Percentiles rank a stretch among this genome's conserved stretches.
Evolutionary conservation across 1,284 basidiomycete genomes (phyloP).

Genomic region (Austropuccinia psidii): DNA sequence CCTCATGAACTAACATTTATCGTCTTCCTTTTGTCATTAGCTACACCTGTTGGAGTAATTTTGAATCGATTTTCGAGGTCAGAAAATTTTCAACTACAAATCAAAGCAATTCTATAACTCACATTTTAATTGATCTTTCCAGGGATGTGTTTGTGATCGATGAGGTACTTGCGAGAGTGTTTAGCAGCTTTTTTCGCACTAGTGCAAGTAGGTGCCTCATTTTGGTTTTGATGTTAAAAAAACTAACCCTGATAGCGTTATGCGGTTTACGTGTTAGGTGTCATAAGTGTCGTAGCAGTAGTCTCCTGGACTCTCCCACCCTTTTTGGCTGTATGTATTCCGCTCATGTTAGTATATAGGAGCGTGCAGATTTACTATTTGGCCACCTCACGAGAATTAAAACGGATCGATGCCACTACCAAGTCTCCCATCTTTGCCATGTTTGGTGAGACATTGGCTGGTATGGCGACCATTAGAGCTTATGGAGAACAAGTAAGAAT

Average conservation of each 20-base stretch:
- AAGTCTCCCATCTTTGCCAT: constrained; percentile 78
- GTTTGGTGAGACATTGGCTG: constrained; percentile 69
- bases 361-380: constrained; percentile 65
- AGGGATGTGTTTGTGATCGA: constrained; percentile 36
- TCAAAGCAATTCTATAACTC: not conserved
- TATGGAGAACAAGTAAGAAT: constrained; percentile 42
- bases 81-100: not conserved
- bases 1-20: not conserved
- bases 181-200: constrained; percentile 33
- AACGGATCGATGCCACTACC: constrained; percentile 80
- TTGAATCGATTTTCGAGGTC: constrained; percentile 44
- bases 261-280: not conserved
- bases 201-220: not conserved
- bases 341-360: constrained; percentile 18
- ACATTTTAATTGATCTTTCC: not conserved
- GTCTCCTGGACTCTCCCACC: constrained; percentile 29
- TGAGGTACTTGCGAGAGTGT: constrained; percentile 19
- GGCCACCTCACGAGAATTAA: constrained; percentile 79
- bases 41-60: constrained; percentile 43
- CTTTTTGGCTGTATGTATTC: constrained; percentile 35
- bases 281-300: constrained; percentile 11
- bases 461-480: constrained; percentile 73
- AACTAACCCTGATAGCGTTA: not conserved
- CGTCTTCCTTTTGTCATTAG: not conserved
- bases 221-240: not conserved